These are phyloP conservation scores for Sanghuangporus baumii DNA, from an alignment of 1,284 basidiomycete genomes.

Conservation along the genomic window DNA sequence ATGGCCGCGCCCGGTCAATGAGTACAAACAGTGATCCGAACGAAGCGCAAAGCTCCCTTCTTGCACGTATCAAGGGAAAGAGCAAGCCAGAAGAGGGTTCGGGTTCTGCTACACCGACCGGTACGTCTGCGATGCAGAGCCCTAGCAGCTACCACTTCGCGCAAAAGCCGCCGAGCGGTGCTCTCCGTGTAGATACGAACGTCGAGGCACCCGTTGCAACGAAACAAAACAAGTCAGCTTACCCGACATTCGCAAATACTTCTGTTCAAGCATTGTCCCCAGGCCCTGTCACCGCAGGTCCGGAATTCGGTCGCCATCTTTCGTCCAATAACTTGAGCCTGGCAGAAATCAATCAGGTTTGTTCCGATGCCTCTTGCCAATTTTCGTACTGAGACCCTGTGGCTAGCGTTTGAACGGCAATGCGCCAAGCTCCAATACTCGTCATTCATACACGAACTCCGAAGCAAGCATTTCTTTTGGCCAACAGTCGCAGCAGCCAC, in stretches of 20 bases:
- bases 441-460: slow-evolving; percentile 68
- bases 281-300: slow-evolving; percentile 73
- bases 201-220: slow-evolving; percentile 46
- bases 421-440: slow-evolving; percentile 47
- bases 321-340: slow-evolving; percentile 57
- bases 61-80: slow-evolving; percentile 67
- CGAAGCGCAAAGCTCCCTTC: slow-evolving; percentile 59
- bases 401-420: slow-evolving; percentile 46
- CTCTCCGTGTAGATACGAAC: slow-evolving; percentile 63
- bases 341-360: slow-evolving; percentile 63
- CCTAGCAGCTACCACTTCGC: slow-evolving; percentile 38
- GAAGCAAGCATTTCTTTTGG: slow-evolving; percentile 55
- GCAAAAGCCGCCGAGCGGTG: slow-evolving; percentile 55
- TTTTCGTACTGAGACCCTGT: slow-evolving; percentile 14
- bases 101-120: slow-evolving; percentile 12
- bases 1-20: slow-evolving; percentile 62
- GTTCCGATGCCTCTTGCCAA: slow-evolving; percentile 19
- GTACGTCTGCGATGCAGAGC: slow-evolving; percentile 12
- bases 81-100: slow-evolving; percentile 42
- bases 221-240: slow-evolving; percentile 79
- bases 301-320: slow-evolving; percentile 71
- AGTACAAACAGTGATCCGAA: slow-evolving; percentile 74
- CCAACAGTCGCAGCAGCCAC: slow-evolving; percentile 31
- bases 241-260: slow-evolving; percentile 69
- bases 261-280: slow-evolving; percentile 68